Conservation (phyloP, 2,329 filamentous ascomycete genomes). For the Thielaviopsis euricoi region DNA sequence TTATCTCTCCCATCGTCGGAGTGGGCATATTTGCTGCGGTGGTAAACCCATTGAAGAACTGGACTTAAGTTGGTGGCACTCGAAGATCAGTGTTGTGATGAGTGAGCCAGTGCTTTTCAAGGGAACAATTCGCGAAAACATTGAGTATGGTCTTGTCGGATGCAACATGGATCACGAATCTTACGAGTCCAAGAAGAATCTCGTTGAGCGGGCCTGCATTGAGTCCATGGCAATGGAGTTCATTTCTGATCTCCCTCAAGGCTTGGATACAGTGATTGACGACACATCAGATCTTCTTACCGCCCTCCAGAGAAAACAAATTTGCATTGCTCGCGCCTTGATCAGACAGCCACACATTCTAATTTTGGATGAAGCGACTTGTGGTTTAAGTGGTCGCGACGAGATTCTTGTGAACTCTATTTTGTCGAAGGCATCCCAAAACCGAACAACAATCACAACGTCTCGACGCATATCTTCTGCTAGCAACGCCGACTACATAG, state of each 20-base stretch:
- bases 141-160: constrained; percentile 27
- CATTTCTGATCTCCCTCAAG: constrained; percentile 30
- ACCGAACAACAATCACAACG: constrained; percentile 46
- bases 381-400: constrained; percentile 28
- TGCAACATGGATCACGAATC: constrained; percentile 25
- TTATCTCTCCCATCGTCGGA: constrained; percentile 14
- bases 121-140: constrained; percentile 39
- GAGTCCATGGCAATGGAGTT: constrained; percentile 36
- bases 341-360: constrained; percentile 33
- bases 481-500: constrained; percentile 43
- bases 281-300: constrained; percentile 39
- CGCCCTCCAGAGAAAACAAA: constrained; percentile 48
- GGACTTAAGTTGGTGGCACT: constrained; percentile 46
- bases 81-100: constrained; percentile 48
- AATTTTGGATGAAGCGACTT: constrained; percentile 51
- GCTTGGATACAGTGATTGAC: constrained; percentile 25
- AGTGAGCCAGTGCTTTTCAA: constrained; percentile 56
- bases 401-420: constrained; percentile 36
- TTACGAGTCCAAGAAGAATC: constrained; percentile 32
- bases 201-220: constrained; percentile 30
- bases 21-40: constrained; percentile 30
- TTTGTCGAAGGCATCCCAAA: constrained; percentile 32
- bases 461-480: constrained; percentile 42
- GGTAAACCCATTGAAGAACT: constrained; percentile 37
- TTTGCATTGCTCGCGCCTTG: constrained; percentile 38